Conservation (phyloP, 768 basidiomycete genomes). For the Pleurotus citrinopileatus region DNA sequence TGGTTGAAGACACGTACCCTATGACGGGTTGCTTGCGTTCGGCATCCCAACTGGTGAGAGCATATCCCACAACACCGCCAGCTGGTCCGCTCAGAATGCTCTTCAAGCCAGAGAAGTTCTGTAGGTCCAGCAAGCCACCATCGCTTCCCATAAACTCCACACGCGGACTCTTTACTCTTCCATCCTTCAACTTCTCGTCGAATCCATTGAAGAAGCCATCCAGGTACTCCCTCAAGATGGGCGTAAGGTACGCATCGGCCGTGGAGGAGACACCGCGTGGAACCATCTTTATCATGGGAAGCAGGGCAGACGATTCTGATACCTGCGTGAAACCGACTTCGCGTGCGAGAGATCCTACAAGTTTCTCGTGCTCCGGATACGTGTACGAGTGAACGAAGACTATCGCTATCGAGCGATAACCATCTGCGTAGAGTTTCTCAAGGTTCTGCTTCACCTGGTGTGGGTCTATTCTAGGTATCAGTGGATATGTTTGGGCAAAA, state of each 20-base stretch:
- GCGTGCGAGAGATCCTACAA: slow-evolving; percentile 70
- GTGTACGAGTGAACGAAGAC: slow-evolving; percentile 92
- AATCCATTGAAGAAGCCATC: slow-evolving; percentile 92
- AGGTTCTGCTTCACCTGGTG: slow-evolving; percentile 57
- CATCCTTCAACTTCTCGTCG: slow-evolving; percentile 67
- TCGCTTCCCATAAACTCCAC: slow-evolving; percentile 98
- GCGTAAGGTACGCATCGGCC: slow-evolving; percentile 94
- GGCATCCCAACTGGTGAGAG: slow-evolving; percentile 87
- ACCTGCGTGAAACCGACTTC: slow-evolving; percentile 87
- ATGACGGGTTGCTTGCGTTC: slow-evolving; percentile 73
- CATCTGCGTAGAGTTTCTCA: slow-evolving; percentile 69
- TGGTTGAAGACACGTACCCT: slow-evolving; percentile 48
- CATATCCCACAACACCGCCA: slow-evolving; percentile 94
- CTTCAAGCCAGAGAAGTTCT: slow-evolving; percentile 90
- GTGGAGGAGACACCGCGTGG: slow-evolving; percentile 90
- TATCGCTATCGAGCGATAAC: slow-evolving; percentile 86
- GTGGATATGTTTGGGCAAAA: neutral
- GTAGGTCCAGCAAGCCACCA: slow-evolving; percentile 76
- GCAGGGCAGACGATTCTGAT: slow-evolving; percentile 82
- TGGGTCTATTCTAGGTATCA: slow-evolving; percentile 38
- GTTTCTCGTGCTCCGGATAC: slow-evolving; percentile 79
- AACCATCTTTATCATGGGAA: slow-evolving; percentile 95
- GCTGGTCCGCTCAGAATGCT: slow-evolving; percentile 93
- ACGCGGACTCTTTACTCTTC: slow-evolving; percentile 53
- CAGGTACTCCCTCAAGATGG: slow-evolving; percentile 79